Conservation (phyloP, 495 filamentous ascomycete species). For the Penicillium lividum region DNA sequence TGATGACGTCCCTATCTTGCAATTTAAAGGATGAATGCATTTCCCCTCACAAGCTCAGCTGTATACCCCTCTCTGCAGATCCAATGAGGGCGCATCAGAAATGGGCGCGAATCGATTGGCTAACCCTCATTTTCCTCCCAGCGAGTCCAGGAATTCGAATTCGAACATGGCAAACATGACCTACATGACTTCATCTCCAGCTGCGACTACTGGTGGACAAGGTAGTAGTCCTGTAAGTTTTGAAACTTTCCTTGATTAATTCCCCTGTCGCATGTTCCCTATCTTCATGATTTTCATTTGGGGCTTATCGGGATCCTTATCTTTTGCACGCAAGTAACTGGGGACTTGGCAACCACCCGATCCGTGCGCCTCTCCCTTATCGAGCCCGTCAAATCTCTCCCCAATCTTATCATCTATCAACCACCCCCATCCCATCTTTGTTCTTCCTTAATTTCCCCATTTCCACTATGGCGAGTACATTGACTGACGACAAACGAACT, state of each 20-base stretch:
- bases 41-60: not conserved
- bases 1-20: not conserved
- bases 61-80: conserved; percentile 14
- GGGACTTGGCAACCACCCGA: conserved; percentile 41
- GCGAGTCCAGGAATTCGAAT: conserved; percentile 52
- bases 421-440: conserved; percentile 21
- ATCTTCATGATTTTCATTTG: conserved; percentile 22
- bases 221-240: conserved; percentile 65
- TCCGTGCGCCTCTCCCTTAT: conserved; percentile 44
- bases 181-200: conserved; percentile 66
- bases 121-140: conserved; percentile 38
- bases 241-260: conserved; percentile 4
- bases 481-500: conserved; percentile 57
- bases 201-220: conserved; percentile 65
- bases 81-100: conserved; percentile 9
- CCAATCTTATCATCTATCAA: conserved; percentile 51
- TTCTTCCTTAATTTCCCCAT: conserved; percentile 21
- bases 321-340: conserved; percentile 19
- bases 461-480: conserved; percentile 55
- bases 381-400: conserved; percentile 48
- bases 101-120: conserved; percentile 24
- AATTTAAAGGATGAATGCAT: not conserved
- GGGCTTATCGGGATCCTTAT: conserved; percentile 21
- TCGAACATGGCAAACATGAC: conserved; percentile 57
- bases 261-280: conserved; percentile 2